Conservation (phyloP, 352 stramenopile species). For the Phytophthora ohioensis region DNA sequence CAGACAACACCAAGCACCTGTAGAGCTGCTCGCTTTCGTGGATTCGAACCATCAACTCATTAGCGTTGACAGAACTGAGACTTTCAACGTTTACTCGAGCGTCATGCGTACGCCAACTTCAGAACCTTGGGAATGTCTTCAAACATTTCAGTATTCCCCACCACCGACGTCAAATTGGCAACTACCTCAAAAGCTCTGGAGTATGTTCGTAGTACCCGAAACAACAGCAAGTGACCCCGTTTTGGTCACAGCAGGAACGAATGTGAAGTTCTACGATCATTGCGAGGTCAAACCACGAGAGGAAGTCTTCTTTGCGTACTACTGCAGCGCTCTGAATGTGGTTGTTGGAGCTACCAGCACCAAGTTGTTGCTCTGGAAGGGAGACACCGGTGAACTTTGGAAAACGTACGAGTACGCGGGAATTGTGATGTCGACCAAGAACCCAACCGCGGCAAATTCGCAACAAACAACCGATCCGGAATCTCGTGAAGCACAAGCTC, state of each 20-base stretch:
- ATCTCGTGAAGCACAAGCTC: slow-evolving; percentile 29
- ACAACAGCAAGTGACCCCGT: slow-evolving; percentile 60
- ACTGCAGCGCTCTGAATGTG: slow-evolving; percentile 63
- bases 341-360: slow-evolving; percentile 63
- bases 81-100: slow-evolving; percentile 58
- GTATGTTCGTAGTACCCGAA: slow-evolving; percentile 56
- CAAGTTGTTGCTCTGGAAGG: slow-evolving; percentile 69
- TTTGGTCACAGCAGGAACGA: slow-evolving; percentile 50
- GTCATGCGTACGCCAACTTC: slow-evolving; percentile 55
- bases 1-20: slow-evolving; percentile 45
- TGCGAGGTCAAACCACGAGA: slow-evolving; percentile 68
- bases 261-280: slow-evolving; percentile 65
- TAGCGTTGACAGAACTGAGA: slow-evolving; percentile 56
- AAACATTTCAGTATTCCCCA: slow-evolving; percentile 42
- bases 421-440: slow-evolving; percentile 41
- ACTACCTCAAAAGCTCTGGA: slow-evolving; percentile 39
- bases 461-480: slow-evolving; percentile 21
- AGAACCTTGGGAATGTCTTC: slow-evolving; percentile 60
- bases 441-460: slow-evolving; percentile 10
- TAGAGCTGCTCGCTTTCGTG: slow-evolving; percentile 60
- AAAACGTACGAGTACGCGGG: slow-evolving; percentile 62
- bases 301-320: slow-evolving; percentile 70
- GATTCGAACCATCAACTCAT: slow-evolving; percentile 70
- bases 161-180: slow-evolving; percentile 31
- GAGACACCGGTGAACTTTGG: slow-evolving; percentile 57